Conservation (phyloP, 1,139 yeast genomes). For the Candida sanyaensis region DNA sequence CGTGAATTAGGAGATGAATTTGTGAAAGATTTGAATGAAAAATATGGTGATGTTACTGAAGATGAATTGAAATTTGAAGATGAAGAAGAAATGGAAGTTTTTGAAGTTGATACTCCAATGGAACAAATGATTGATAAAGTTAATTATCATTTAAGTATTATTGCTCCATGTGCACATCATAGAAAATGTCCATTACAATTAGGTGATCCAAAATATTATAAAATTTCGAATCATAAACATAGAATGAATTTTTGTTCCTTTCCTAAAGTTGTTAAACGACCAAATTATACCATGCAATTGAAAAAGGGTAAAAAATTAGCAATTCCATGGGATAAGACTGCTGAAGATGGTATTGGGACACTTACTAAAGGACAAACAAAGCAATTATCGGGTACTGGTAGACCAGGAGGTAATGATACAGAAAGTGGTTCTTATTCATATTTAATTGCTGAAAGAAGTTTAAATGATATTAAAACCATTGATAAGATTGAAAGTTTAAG, state of each 20-base stretch:
- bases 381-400: conserved; percentile 61
- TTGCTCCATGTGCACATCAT: conserved; percentile 95
- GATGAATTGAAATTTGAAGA: conserved; percentile 53
- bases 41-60: conserved; percentile 42
- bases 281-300: conserved; percentile 73
- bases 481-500: conserved; percentile 36
- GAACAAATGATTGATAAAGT: conserved; percentile 22
- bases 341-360: conserved; percentile 56
- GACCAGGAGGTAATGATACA: conserved; percentile 70
- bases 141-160: conserved; percentile 57
- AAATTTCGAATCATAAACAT: conserved; percentile 60
- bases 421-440: conserved; percentile 81
- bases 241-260: conserved; percentile 76
- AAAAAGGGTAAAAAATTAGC: conserved; percentile 80
- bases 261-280: conserved; percentile 72
- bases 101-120: conserved; percentile 16
- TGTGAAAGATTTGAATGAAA: conserved; percentile 18
- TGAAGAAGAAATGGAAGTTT: conserved; percentile 46
- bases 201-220: conserved; percentile 68
- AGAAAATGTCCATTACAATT: conserved; percentile 83
- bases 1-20: conserved; percentile 13
- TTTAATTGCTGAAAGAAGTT: conserved; percentile 66
- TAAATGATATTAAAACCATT: conserved; percentile 34
- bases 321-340: conserved; percentile 64
- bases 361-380: conserved; percentile 28